Base-by-base conservation (phyloP, 75 land plant genomes). In the Picea glauca region DNA sequence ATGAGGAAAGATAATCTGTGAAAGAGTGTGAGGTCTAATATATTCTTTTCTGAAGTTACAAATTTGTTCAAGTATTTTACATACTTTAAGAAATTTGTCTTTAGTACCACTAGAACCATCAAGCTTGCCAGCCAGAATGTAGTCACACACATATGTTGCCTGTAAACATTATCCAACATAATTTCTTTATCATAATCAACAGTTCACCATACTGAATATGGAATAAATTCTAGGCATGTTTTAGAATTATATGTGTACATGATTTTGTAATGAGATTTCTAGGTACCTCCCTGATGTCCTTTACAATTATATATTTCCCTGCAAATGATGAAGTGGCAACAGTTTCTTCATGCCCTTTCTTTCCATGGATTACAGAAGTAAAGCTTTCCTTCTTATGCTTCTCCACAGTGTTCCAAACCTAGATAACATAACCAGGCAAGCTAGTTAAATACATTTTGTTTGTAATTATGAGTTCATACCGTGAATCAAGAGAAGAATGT, bases 331-430 rank as follows among this genome's bases (percentile, higher is more conserved):
- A 94, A 79, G 99, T 94, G 4, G 99, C 99, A 61, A 92, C 63
- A 32, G 97, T 94, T 82, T 96, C 99, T 78, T 96, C 99, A 86
- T 96, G 99, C 56, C 91, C 72, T 81, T 94, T 92, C 80, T 96
- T 96, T 2, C 99, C 99, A 82, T 96, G 99, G 76, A 96, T 94
- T 12, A 96, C 91, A 35, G 99, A 96, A 58, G 97, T 96, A 76
- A 89, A 92, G 35, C 91, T 93, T 46, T 88, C 89, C 81, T 96
- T 92, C 79, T 94, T 94, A 85, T 96, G 99, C 88, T 94, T 96
- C 83, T 96, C 97, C 58, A 96, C 97, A 62, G 87, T 77, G 76
- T 90, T 96, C 99, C 99, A 96, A 21, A 96, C 97, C 98, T 96
- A 82, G 57, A 76, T 12, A 63, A 30, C 60, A 14, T 33, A 46